Evolutionary conservation across 768 basidiomycete genomes (phyloP).

Genomic region (Amanita rimosa): DNA sequence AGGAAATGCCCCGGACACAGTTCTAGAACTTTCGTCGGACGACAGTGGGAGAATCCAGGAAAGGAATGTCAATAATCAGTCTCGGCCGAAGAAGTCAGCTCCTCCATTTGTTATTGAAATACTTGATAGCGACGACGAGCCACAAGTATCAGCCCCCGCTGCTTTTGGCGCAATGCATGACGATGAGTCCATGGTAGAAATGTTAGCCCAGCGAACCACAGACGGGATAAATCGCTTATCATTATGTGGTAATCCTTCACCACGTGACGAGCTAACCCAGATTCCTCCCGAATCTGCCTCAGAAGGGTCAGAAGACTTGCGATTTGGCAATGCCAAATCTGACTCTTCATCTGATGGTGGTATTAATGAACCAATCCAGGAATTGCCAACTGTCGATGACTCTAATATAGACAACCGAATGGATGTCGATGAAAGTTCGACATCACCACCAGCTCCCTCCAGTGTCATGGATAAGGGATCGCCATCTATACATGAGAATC

Average conservation of each 20-base stretch:
- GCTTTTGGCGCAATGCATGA: neutral
- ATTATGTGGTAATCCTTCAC: neutral
- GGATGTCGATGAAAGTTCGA: neutral
- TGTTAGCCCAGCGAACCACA: neutral
- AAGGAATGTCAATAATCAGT: neutral
- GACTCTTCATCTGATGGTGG: neutral
- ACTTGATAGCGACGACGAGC: slow-evolving; percentile 3
- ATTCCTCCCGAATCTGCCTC: slow-evolving; percentile 1
- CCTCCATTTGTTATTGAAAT: neutral
- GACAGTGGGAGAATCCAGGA: neutral
- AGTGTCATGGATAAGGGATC: neutral
- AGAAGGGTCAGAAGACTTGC: slow-evolving; percentile 1
- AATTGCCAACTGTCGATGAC: too few relatives aligned
- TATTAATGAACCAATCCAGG: neutral
- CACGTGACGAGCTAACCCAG: neutral
- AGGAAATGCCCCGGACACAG: neutral
- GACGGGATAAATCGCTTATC: neutral
- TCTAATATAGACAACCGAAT: neutral
- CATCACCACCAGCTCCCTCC: neutral
- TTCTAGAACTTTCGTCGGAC: neutral
- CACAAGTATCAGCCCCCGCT: neutral
- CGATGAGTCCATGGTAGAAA: neutral
- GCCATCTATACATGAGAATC: too few relatives aligned
- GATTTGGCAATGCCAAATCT: neutral
- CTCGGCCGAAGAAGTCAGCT: neutral